Conservation (phyloP, 106 monocot genomes). For the Dendrobium catenatum region DNA sequence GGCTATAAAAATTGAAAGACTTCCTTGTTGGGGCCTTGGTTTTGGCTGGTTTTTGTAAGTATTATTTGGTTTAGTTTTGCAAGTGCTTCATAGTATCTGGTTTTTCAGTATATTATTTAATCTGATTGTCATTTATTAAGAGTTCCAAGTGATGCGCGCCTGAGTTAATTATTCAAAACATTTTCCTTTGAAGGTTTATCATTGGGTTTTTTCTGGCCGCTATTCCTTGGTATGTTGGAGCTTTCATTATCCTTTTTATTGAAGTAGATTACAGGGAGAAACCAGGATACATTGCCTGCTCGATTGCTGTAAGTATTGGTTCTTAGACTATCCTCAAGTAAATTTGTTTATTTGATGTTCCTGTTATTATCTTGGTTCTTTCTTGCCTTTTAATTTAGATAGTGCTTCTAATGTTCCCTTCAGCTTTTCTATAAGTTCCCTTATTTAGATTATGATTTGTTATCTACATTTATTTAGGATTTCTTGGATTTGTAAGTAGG, state of each 20-base stretch:
- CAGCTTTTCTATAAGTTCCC: not conserved
- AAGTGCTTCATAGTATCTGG: too few relatives aligned
- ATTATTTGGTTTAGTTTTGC: not conserved
- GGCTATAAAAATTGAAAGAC: constrained; percentile 24
- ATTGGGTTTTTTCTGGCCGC: constrained; percentile 48
- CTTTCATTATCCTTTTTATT: constrained; percentile 29
- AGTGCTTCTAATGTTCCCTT: not conserved
- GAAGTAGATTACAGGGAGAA: constrained; percentile 45
- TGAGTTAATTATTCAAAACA: not conserved
- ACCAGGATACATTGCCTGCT: constrained; percentile 44
- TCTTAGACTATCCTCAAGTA: too few relatives aligned
- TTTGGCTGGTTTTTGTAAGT: constrained; percentile 61
- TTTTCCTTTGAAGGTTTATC: constrained; percentile 34
- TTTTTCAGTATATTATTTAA: not conserved
- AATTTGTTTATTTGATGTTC: not conserved
- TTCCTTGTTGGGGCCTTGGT: constrained; percentile 49
- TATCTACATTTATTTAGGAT: not conserved
- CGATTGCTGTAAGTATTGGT: constrained; percentile 42
- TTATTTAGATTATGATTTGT: not conserved
- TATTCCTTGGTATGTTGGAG: constrained; percentile 59
- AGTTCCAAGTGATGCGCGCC: not conserved
- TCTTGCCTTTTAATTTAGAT: not conserved
- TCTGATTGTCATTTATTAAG: not conserved
- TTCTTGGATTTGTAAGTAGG: not conserved
- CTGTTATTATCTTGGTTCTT: not conserved